Percentiles rank a stretch among this genome's conserved stretches.
phyloP scores from a whole-genome alignment of 2,329 filamentous ascomycete genomes.

The Apiospora malaysiana region DNA sequence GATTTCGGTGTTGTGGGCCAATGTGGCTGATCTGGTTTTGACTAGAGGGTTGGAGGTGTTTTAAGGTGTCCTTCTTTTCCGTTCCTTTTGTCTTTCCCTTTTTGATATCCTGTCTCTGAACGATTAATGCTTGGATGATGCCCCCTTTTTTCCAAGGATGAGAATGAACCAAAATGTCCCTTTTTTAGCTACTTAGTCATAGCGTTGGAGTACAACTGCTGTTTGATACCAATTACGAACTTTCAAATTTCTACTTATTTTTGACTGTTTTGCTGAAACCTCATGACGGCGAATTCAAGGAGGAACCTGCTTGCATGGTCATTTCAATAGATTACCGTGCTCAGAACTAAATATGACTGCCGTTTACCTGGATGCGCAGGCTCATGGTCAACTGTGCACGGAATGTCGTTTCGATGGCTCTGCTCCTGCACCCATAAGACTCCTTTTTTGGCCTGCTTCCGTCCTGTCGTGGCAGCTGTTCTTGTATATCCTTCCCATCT shows the following conservation, averaged over 20 bases:
- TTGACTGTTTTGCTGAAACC: neutral
- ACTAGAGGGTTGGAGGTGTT: neutral
- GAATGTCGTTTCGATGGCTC: neutral
- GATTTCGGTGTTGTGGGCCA: neutral
- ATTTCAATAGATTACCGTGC: neutral
- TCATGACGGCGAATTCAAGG: neutral
- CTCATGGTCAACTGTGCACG: neutral
- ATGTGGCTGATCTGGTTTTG: constrained; percentile 16
- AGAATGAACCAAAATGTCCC: constrained; percentile 1
- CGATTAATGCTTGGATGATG: constrained; percentile 20
- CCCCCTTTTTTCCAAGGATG: neutral
- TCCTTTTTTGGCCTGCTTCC: neutral
- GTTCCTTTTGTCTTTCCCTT: constrained; percentile 13
- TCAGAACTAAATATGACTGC: neutral
- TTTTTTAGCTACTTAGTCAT: constrained; percentile 13
- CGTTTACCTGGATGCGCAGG: neutral
- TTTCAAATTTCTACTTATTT: neutral
- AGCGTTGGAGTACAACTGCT: constrained; percentile 20
- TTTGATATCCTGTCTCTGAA: constrained; percentile 19
- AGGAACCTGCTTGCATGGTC: neutral
- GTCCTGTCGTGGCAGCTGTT: neutral
- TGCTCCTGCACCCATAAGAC: neutral
- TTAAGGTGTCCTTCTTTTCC: constrained; percentile 16
- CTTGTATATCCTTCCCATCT: constrained; percentile 21
- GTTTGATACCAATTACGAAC: constrained; percentile 13